Percentiles rank a stretch among this genome's conserved stretches.
Evolutionary conservation across 2,329 filamentous ascomycete species (phyloP).

Genomic region (Corynespora cassiicola): DNA sequence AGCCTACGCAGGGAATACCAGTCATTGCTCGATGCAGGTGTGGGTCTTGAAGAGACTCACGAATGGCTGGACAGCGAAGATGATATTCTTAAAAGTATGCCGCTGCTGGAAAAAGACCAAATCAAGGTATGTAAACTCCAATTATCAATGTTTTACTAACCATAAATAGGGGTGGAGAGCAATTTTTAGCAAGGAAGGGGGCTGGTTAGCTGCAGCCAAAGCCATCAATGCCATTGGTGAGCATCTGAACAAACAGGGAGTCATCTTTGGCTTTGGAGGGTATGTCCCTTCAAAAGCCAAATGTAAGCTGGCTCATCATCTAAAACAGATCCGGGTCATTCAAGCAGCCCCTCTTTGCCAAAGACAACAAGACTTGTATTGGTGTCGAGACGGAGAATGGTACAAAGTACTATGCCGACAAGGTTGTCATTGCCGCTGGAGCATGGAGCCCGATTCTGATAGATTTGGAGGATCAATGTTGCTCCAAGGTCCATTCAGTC

Average conservation of each 20-base stretch:
- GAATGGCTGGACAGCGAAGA: conserved; percentile 54
- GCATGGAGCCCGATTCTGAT: conserved; percentile 38
- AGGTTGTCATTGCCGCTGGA: conserved; percentile 52
- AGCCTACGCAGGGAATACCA: conserved; percentile 45
- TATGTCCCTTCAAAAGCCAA: too few species aligned
- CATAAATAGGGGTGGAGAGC: conserved; percentile 52
- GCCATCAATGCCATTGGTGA: conserved; percentile 56
- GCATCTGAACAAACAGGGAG: conserved; percentile 45
- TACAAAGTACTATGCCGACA: conserved; percentile 51
- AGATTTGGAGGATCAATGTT: conserved; percentile 38
- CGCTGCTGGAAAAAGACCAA: conserved; percentile 47
- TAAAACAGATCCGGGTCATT: conserved; percentile 50
- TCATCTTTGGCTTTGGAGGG: conserved; percentile 51
- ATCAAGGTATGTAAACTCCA: conserved; percentile 43
- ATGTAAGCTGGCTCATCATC: too few species aligned
- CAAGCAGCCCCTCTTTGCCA: conserved; percentile 49
- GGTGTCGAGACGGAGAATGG: conserved; percentile 52
- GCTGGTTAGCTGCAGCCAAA: conserved; percentile 57
- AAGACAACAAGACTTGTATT: conserved; percentile 44
- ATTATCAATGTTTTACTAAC: too few species aligned
- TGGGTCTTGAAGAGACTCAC: conserved; percentile 46
- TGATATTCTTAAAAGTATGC: conserved; percentile 51
- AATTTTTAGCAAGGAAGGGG: conserved; percentile 52
- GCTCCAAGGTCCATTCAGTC: conserved; percentile 63
- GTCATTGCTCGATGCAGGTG: conserved; percentile 36